These are phyloP conservation scores for Breviolum minutum DNA, from an alignment of 73 alveolate species.

Conservation along the genomic window DNA sequence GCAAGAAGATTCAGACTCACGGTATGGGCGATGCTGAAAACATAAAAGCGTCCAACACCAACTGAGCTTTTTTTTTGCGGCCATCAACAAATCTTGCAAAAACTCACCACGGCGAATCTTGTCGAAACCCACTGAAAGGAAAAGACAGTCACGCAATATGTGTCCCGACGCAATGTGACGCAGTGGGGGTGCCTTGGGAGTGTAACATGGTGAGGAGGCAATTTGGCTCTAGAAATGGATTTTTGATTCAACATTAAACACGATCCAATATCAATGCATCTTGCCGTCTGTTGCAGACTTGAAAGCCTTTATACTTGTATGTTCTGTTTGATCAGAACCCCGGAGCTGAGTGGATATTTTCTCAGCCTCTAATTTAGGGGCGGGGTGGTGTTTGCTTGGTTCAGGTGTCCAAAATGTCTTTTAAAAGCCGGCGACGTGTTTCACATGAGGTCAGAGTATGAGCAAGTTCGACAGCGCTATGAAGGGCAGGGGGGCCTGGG, in stretches of 20 bases:
- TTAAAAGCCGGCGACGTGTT: neutral
- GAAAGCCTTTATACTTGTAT: too few relatives aligned
- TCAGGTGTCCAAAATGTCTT: too few relatives aligned
- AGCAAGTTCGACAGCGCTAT: constrained; percentile 85
- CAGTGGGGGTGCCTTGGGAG: neutral
- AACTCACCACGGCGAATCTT: too few relatives aligned
- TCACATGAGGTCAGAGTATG: constrained; percentile 63
- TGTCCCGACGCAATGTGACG: constrained; percentile 78
- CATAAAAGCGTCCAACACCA: too few relatives aligned
- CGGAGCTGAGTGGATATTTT: too few relatives aligned
- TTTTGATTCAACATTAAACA: neutral
- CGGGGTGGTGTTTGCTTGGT: too few relatives aligned
- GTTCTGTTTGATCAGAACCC: too few relatives aligned
- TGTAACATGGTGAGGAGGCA: neutral
- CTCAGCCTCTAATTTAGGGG: too few relatives aligned
- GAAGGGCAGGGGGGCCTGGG: constrained; percentile 22
- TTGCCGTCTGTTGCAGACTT: neutral
- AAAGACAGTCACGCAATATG: constrained; percentile 60
- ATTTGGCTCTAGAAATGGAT: neutral
- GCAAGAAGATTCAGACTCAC: too few relatives aligned
- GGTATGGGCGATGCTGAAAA: too few relatives aligned
- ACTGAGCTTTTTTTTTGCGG: too few relatives aligned
- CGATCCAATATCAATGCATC: neutral
- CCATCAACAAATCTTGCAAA: too few relatives aligned
- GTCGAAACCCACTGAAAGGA: neutral